A percentile compares a stretch with the other conserved stretches of the same genome.
Conservation (phyloP, 768 basidiomycete genomes). For the Tylopilus vinaceipallidus region DNA sequence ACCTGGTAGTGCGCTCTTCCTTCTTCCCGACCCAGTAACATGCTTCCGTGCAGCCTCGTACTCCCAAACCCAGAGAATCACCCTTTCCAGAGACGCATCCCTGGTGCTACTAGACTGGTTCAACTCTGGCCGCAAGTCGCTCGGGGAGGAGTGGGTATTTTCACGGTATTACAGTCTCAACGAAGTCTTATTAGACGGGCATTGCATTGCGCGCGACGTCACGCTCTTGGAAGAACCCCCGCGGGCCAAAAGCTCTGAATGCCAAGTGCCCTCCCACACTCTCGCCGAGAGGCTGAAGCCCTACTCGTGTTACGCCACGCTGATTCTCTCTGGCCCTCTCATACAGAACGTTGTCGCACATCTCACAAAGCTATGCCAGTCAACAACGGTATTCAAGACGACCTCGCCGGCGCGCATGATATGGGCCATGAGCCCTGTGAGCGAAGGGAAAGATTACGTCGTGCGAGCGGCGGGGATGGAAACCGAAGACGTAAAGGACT, state of each 20-base stretch:
- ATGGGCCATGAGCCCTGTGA: slow-evolving; percentile 77
- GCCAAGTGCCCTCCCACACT: slow-evolving; percentile 39
- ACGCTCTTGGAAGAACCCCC: slow-evolving; percentile 63
- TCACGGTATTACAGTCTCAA: slow-evolving; percentile 82
- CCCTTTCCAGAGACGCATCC: slow-evolving; percentile 57
- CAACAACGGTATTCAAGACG: slow-evolving; percentile 61
- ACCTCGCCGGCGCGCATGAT: slow-evolving; percentile 56
- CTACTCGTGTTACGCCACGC: slow-evolving; percentile 87
- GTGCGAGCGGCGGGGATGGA: slow-evolving; percentile 75
- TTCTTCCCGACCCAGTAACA: slow-evolving; percentile 91
- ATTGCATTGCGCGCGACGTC: slow-evolving; percentile 71
- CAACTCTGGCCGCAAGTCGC: slow-evolving; percentile 80
- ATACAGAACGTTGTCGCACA: slow-evolving; percentile 45
- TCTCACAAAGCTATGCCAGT: slow-evolving; percentile 48
- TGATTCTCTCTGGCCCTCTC: slow-evolving; percentile 75
- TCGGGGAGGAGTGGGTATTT: slow-evolving; percentile 90
- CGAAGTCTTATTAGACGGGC: slow-evolving; percentile 68
- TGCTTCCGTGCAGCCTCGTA: slow-evolving; percentile 87
- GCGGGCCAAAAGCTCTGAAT: slow-evolving; percentile 5
- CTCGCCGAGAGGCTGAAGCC: slow-evolving; percentile 66
- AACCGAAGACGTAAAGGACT: slow-evolving; percentile 69
- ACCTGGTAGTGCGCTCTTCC: slow-evolving; percentile 57
- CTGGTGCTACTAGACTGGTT: slow-evolving; percentile 86
- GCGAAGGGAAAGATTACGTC: slow-evolving; percentile 48
- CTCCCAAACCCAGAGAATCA: slow-evolving; percentile 79